These are phyloP conservation scores for Cladorrhinum sp. DNA, from an alignment of 2,329 filamentous ascomycete genomes.

Conservation along the genomic window DNA sequence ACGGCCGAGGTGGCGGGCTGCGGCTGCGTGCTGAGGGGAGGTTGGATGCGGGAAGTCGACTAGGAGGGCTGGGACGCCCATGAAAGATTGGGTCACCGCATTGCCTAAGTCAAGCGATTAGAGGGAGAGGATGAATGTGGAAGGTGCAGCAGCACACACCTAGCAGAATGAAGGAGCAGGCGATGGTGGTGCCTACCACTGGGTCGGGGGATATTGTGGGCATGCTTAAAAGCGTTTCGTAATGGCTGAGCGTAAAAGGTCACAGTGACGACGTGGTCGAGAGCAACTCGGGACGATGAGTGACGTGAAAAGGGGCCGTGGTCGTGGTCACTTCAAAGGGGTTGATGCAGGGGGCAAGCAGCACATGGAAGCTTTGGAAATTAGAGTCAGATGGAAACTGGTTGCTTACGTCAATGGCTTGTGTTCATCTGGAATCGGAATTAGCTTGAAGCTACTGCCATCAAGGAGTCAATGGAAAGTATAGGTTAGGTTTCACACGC, in stretches of 20 bases:
- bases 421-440: too few species aligned
- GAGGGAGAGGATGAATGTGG: too few species aligned
- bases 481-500: too few species aligned
- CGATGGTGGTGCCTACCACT: constrained; percentile 44
- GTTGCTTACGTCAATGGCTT: neutral
- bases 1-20: constrained; percentile 43
- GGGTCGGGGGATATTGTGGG: constrained; percentile 25
- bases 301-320: neutral
- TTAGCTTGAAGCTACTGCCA: too few species aligned
- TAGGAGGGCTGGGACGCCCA: constrained; percentile 48
- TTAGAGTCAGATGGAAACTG: neutral
- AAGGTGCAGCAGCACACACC: constrained; percentile 39
- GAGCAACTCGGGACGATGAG: too few species aligned
- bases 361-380: neutral
- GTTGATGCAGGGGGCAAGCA: neutral
- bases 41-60: constrained; percentile 30
- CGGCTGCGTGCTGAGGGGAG: constrained; percentile 25
- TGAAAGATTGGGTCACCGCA: constrained; percentile 51
- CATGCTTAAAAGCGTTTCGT: too few species aligned
- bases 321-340: too few species aligned
- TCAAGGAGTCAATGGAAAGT: too few species aligned
- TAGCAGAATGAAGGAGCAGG: constrained; percentile 47
- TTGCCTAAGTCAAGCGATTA: constrained; percentile 37
- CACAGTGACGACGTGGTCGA: too few species aligned
- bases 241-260: too few species aligned